phyloP scores from a whole-genome alignment of 306 rosid species.

The Inga leiocalycina region DNA sequence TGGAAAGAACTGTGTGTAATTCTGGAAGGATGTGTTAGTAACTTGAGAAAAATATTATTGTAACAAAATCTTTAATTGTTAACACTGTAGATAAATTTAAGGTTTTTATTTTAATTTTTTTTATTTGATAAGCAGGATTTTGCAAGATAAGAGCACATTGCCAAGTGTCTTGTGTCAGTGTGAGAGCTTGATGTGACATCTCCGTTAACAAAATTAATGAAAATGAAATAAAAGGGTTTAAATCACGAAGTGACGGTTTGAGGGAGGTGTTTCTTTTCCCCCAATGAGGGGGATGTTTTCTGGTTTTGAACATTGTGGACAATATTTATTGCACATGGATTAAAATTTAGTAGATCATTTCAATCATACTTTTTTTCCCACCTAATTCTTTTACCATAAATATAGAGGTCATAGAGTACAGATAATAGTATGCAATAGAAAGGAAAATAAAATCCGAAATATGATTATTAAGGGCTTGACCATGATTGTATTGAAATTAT shows the following conservation, averaged over 20 bases:
- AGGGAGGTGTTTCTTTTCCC: too few relatives aligned
- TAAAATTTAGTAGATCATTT: too few relatives aligned
- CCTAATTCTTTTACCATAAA: too few relatives aligned
- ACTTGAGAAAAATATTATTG: neutral
- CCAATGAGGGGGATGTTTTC: too few relatives aligned
- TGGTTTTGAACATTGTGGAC: neutral
- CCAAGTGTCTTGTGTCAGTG: neutral
- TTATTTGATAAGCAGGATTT: neutral
- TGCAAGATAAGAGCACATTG: neutral
- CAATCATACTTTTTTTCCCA: too few relatives aligned
- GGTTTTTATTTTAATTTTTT: too few relatives aligned
- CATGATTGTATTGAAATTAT: neutral
- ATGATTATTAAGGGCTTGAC: neutral
- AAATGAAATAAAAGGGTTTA: neutral
- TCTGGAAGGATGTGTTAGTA: neutral
- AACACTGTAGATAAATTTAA: neutral
- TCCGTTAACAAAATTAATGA: neutral
- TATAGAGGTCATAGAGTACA: too few relatives aligned
- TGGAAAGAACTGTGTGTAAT: neutral
- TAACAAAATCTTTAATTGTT: neutral
- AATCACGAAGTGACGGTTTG: too few relatives aligned
- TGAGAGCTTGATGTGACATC: neutral
- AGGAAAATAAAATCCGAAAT: too few relatives aligned
- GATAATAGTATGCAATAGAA: too few relatives aligned
- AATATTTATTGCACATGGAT: too few relatives aligned